Percentiles rank a stretch among this genome's conserved stretches.
phyloP scores from a whole-genome alignment of 257 asterid species.

The Echium plantagineum region DNA sequence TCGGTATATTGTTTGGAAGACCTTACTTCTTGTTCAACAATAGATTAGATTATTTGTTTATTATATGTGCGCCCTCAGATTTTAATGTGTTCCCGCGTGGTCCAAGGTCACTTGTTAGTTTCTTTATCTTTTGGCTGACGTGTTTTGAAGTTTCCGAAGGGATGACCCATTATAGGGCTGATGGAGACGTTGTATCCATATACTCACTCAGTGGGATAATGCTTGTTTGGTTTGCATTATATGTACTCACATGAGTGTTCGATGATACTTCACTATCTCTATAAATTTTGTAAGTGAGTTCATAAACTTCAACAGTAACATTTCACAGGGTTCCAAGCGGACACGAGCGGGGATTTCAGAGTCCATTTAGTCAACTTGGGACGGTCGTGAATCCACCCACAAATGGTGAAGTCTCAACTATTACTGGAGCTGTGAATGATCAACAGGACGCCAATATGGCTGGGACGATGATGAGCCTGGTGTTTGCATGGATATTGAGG shows the following conservation, averaged over 20 bases:
- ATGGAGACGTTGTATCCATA: no score
- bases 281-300: background rate
- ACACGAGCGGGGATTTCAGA: slow-evolving; percentile 67
- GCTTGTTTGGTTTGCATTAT: no score
- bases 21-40: background rate
- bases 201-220: no score
- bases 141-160: background rate
- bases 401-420: slow-evolving; percentile 55
- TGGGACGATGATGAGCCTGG: slow-evolving; percentile 94
- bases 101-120: background rate
- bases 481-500: slow-evolving; percentile 74
- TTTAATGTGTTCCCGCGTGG: background rate
- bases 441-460: slow-evolving; percentile 55
- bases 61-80: no score
- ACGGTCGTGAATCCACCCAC: slow-evolving; percentile 60
- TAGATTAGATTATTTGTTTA: background rate
- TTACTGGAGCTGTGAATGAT: slow-evolving; percentile 46
- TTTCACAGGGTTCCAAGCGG: slow-evolving; percentile 67
- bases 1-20: slow-evolving; percentile 26
- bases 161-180: no score
- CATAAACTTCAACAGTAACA: slow-evolving; percentile 2
- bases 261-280: background rate
- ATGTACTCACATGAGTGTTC: no score
- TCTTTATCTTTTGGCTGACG: background rate
- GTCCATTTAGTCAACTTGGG: slow-evolving; percentile 67